phyloP scores from a whole-genome alignment of 73 alveolate genomes.

The Effrenium voratum region DNA sequence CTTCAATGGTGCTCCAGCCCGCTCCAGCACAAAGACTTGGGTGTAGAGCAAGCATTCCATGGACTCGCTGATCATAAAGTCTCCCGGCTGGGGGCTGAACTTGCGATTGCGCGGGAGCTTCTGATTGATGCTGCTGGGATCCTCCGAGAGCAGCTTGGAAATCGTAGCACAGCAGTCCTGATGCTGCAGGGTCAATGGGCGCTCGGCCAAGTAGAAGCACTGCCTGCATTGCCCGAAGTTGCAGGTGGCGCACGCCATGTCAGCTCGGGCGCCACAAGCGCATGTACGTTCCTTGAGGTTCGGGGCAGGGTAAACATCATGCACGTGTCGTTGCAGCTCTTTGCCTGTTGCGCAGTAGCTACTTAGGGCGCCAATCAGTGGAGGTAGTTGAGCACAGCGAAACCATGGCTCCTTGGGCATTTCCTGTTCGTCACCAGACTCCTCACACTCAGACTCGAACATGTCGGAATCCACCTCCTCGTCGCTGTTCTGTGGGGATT shows the following conservation, averaged over 20 bases:
- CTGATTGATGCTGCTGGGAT: neutral
- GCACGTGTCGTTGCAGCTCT: neutral
- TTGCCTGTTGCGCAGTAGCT: conserved; percentile 17
- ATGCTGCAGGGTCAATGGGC: neutral
- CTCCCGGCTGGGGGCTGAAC: neutral
- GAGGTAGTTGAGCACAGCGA: neutral
- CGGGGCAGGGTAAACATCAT: neutral
- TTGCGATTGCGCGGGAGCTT: neutral
- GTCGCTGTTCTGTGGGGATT: too few relatives aligned
- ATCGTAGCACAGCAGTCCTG: neutral
- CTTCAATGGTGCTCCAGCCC: neutral
- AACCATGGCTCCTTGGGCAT: conserved; percentile 7
- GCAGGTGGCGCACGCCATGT: neutral
- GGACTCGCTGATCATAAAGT: too few relatives aligned
- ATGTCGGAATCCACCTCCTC: too few relatives aligned
- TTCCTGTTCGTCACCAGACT: too few relatives aligned
- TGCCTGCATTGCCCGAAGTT: conserved; percentile 8
- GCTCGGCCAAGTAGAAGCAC: conserved; percentile 1
- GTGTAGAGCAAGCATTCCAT: neutral
- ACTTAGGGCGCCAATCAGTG: neutral
- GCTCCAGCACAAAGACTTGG: neutral
- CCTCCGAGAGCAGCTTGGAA: neutral
- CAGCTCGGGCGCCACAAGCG: neutral
- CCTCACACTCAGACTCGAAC: too few relatives aligned
- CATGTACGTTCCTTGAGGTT: neutral